Evolutionary conservation across 1,284 basidiomycete genomes (phyloP).

Genomic region (Sporisorium exsertum): DNA sequence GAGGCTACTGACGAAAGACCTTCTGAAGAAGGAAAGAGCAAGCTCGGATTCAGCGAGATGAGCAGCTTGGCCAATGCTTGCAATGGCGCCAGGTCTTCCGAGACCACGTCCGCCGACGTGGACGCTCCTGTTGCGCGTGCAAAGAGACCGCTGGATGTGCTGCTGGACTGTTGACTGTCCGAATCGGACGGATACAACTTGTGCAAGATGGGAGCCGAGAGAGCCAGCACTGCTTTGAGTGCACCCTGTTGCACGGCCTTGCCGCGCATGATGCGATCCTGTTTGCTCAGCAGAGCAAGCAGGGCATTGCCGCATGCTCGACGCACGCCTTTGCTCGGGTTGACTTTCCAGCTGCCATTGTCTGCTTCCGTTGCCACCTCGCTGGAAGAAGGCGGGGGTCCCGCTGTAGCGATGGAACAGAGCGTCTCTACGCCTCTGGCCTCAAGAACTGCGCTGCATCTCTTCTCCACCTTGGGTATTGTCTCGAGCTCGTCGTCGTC

Average conservation of each 20-base stretch:
- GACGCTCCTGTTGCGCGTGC: constrained; percentile 6
- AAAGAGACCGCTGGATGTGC: constrained; percentile 5
- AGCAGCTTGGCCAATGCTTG: constrained; percentile 92
- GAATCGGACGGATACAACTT: background rate
- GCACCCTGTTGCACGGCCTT: constrained; percentile 85
- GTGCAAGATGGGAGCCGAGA: constrained; percentile 68
- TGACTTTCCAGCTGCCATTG: constrained; percentile 21
- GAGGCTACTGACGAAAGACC: constrained; percentile 28
- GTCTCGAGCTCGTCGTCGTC: constrained; percentile 35
- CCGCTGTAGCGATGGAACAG: constrained; percentile 33
- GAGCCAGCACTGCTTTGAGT: constrained; percentile 77
- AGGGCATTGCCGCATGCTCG: constrained; percentile 27
- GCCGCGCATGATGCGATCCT: constrained; percentile 81
- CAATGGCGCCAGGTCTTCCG: constrained; percentile 76
- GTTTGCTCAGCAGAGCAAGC: constrained; percentile 51
- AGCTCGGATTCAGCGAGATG: constrained; percentile 88
- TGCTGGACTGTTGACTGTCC: background rate
- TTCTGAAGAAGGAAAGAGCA: constrained; percentile 78
- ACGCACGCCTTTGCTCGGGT: constrained; percentile 30
- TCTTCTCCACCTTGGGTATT: constrained; percentile 14
- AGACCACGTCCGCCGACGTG: constrained; percentile 8
- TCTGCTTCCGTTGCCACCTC: background rate
- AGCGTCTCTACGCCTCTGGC: constrained; percentile 51
- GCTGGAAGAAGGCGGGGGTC: constrained; percentile 10
- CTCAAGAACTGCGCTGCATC: constrained; percentile 47